A percentile compares a stretch with the other conserved stretches of the same genome.
Evolutionary conservation across 495 filamentous ascomycete species (phyloP).

Genomic region (Penicillium daleae): DNA sequence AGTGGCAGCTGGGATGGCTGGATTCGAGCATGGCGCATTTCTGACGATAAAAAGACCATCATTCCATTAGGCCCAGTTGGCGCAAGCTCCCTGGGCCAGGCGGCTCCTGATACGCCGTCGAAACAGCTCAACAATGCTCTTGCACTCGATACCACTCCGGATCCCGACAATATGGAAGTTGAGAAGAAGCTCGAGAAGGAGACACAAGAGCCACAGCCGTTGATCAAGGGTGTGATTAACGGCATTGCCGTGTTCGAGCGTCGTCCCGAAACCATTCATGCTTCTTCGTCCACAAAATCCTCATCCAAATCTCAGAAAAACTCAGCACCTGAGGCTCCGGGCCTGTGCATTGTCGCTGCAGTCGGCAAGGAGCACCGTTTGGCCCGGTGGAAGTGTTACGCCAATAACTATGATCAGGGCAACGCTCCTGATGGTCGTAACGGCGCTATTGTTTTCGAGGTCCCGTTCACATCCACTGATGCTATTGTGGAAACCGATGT

Average conservation of each 20-base stretch:
- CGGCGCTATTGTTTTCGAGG: conserved; percentile 78
- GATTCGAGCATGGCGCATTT: conserved; percentile 82
- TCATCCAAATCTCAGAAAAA: conserved; percentile 61
- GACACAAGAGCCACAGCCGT: conserved; percentile 31
- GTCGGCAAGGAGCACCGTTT: conserved; percentile 85
- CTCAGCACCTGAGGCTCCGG: conserved; percentile 52
- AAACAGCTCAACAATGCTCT: conserved; percentile 43
- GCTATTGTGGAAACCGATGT: conserved; percentile 29
- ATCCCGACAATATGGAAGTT: conserved; percentile 30
- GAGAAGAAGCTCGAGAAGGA: conserved; percentile 20
- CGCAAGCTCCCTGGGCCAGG: conserved; percentile 18
- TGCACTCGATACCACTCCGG: conserved; percentile 29
- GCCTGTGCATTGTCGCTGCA: conserved; percentile 78
- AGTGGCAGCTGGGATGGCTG: conserved; percentile 93
- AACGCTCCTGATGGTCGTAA: conserved; percentile 67
- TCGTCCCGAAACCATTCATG: conserved; percentile 38
- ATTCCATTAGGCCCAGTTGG: conserved; percentile 72
- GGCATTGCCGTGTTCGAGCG: conserved; percentile 81
- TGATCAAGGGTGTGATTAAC: conserved; percentile 78
- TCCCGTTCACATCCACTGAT: conserved; percentile 53
- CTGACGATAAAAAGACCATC: conserved; percentile 79
- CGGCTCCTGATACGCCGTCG: conserved; percentile 40
- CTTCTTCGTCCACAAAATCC: conserved; percentile 30
- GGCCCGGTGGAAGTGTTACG: conserved; percentile 69
- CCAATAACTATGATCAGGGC: conserved; percentile 45